Base-by-base conservation (phyloP, 345 rosid species). In the Lenwebbia sp. region DNA sequence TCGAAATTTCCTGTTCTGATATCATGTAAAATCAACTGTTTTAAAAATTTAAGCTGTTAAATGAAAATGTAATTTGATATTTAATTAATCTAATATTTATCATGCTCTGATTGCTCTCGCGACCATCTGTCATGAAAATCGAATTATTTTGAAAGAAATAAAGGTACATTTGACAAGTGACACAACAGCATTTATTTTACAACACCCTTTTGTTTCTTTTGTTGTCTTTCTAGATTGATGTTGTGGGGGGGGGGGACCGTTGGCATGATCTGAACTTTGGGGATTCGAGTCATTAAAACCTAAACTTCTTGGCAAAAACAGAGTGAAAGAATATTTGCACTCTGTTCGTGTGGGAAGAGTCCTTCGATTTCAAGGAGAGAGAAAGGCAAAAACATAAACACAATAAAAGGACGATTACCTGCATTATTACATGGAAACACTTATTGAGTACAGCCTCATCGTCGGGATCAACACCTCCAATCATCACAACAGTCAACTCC, bases 1-100 rank as follows among this genome's bases (percentile, higher is more conserved):
- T 65, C 6, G 2, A 1, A 0, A 30, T 4, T 14, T 65, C 17
- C 0, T 30, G 1, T 0, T 65, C 0, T 4, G 0, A 70, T 70
- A 37, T 37, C 6, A 70, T 19, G 5, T 70, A 37, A 2, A 0
- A 70, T 70, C 9, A 9, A 70, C 10, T 37, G 5, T 33, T 65
- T 5, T 13, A 13, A 60, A 60, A 28, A 0, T 60, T n/a, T n/a
- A 60, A 28, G 14, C 0, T 28, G 1, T 6, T 3, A 13, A 1
- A 60, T n/a, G 6, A n/a, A 60, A 5, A 0, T 2, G 12, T 0
- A 5, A 37, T 70, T 70, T 19, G 10, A 37, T 19, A 21, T 9
- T 70, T 22, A 37, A 70, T 19, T 70, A 10, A 37, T 70, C 10
- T 19, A 2, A 33, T 40, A 37, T 37, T 37, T 33, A 3, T 37